Evolutionary conservation across 306 rosid genomes (phyloP).

Genomic region (Calophaca sinica): DNA sequence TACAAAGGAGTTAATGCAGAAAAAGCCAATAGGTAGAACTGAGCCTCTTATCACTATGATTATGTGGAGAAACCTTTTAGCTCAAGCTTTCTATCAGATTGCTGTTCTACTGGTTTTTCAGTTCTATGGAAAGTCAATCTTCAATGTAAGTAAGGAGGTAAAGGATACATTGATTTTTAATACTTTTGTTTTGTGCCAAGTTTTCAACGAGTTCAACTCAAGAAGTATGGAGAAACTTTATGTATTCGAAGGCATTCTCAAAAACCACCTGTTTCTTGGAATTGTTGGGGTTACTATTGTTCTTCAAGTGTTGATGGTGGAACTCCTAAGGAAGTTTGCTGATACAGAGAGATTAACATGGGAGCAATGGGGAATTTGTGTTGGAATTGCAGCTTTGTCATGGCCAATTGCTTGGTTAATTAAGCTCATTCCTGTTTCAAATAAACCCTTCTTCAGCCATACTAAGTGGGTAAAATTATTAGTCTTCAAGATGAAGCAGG

Average conservation of each 20-base stretch:
- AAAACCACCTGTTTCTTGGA: slow-evolving; percentile 71
- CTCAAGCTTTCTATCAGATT: slow-evolving; percentile 80
- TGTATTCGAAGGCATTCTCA: slow-evolving; percentile 73
- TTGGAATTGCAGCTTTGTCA: slow-evolving; percentile 64
- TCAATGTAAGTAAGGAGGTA: slow-evolving; percentile 58
- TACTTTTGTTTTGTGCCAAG: slow-evolving; percentile 85
- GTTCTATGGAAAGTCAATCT: slow-evolving; percentile 71
- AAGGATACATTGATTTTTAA: slow-evolving; percentile 85
- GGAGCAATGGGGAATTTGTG: slow-evolving; percentile 70
- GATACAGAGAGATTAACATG: slow-evolving; percentile 69
- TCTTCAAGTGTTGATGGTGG: slow-evolving; percentile 88
- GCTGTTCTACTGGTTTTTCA: slow-evolving; percentile 67
- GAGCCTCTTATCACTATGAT: slow-evolving; percentile 79
- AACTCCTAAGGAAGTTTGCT: slow-evolving; percentile 83
- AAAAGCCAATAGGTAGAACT: slow-evolving; percentile 78
- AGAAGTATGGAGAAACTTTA: slow-evolving; percentile 82
- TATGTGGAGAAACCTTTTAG: slow-evolving; percentile 92
- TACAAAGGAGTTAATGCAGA: slow-evolving; percentile 77
- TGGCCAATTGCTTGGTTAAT: slow-evolving; percentile 86
- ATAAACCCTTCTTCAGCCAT: slow-evolving; percentile 53
- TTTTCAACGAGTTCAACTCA: slow-evolving; percentile 87
- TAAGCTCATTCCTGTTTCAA: slow-evolving; percentile 70
- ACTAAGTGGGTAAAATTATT: slow-evolving; percentile 43
- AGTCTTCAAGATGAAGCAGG: slow-evolving; percentile 32
- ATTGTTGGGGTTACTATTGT: slow-evolving; percentile 74